These are phyloP conservation scores for Adansonia grandidieri DNA, from an alignment of 441 rosid genomes.

Conservation along the genomic window DNA sequence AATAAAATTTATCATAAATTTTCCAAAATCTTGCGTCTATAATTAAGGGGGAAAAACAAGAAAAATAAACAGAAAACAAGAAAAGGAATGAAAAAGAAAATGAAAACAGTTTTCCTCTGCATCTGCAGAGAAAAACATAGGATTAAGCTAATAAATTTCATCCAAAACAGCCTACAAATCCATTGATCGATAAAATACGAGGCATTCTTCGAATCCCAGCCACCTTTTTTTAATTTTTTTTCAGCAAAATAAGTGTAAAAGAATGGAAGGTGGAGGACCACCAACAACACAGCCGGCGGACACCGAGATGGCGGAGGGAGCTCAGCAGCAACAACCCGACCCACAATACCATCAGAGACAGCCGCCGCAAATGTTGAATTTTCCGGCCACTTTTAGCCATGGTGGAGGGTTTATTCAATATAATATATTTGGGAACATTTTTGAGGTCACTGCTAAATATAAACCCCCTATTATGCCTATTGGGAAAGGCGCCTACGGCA, in stretches of 20 bases:
- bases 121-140: slow-evolving; percentile 49
- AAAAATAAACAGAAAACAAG: no score
- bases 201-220: neutral
- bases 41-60: no score
- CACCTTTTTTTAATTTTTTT: neutral
- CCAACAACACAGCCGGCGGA: slow-evolving; percentile 46
- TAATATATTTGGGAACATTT: slow-evolving; percentile 87
- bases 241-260: neutral
- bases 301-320: slow-evolving; percentile 62
- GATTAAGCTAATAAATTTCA: neutral
- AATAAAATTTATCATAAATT: no score
- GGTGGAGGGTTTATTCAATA: slow-evolving; percentile 90
- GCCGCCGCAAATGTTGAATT: slow-evolving; percentile 48
- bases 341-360: slow-evolving; percentile 29
- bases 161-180: neutral
- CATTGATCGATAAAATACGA: slow-evolving; percentile 17
- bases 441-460: slow-evolving; percentile 94
- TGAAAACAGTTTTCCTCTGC: slow-evolving; percentile 46
- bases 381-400: slow-evolving; percentile 83
- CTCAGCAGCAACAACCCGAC: slow-evolving; percentile 22
- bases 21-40: no score
- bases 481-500: slow-evolving; percentile 93
- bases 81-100: slow-evolving; percentile 48
- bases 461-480: slow-evolving; percentile 91
- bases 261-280: slow-evolving; percentile 54